Evolutionary conservation across 2,329 filamentous ascomycete genomes (phyloP).

Genomic region (Penicillium sp.): DNA sequence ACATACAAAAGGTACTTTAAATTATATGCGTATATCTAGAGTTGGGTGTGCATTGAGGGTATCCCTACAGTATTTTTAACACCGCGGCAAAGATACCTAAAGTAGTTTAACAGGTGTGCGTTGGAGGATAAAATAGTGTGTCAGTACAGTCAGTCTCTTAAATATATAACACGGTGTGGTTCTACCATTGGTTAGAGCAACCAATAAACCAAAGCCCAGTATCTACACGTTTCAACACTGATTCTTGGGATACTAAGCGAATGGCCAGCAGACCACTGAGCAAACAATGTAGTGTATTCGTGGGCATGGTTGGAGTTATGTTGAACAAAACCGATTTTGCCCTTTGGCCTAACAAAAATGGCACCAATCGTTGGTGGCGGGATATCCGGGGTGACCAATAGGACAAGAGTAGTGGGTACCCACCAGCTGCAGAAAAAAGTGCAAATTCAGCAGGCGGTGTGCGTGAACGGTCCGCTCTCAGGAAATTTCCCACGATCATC

Average conservation of each 20-base stretch:
- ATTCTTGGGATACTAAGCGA: too few species aligned
- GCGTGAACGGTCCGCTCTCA: background rate
- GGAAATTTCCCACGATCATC: slow-evolving; percentile 4
- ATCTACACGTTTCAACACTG: background rate
- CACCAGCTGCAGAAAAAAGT: background rate
- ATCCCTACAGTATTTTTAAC: too few species aligned
- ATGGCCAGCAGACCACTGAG: background rate
- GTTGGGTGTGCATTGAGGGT: too few species aligned
- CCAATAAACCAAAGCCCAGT: background rate
- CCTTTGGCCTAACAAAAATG: background rate
- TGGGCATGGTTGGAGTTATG: background rate
- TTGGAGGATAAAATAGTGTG: too few species aligned
- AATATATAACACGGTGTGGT: background rate
- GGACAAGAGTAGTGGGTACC: too few species aligned
- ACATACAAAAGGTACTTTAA: too few species aligned
- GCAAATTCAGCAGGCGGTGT: slow-evolving; percentile 8
- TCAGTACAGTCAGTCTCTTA: too few species aligned
- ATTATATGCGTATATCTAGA: too few species aligned
- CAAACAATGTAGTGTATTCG: background rate
- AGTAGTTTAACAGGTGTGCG: too few species aligned
- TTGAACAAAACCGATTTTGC: background rate
- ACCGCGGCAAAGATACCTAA: too few species aligned
- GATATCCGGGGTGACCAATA: background rate
- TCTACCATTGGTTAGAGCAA: background rate
- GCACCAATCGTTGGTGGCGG: background rate